Evolutionary conservation across 1,284 basidiomycete genomes (phyloP).

Genomic region (Dichomitus squalens): DNA sequence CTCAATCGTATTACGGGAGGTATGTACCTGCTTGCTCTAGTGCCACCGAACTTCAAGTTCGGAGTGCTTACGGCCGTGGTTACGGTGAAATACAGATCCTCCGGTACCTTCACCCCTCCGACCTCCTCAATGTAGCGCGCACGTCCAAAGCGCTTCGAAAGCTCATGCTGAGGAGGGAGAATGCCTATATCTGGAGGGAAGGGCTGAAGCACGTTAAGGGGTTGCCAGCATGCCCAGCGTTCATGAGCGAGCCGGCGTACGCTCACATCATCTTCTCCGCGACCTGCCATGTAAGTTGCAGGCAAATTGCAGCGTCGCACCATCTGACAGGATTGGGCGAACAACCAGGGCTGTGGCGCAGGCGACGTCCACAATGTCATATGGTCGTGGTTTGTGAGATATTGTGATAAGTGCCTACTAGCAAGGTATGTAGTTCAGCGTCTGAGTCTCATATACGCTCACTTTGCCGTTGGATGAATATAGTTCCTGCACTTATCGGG

Average conservation of each 20-base stretch:
- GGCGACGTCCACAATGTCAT: background rate
- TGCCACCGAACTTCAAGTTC: background rate
- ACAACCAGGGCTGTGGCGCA: background rate
- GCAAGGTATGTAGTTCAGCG: background rate
- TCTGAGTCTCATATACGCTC: background rate
- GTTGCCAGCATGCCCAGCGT: background rate
- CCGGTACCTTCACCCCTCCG: background rate
- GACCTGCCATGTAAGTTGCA: background rate
- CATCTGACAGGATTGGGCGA: no score
- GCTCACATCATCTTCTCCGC: background rate
- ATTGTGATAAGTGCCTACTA: background rate
- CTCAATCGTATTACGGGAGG: no score
- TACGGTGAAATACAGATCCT: background rate
- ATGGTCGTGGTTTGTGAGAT: slow-evolving; percentile 4
- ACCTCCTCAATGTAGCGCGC: background rate
- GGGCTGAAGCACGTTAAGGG: background rate
- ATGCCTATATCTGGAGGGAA: background rate
- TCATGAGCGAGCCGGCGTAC: background rate
- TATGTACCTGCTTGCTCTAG: background rate
- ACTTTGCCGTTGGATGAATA: background rate
- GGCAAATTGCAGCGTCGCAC: no score
- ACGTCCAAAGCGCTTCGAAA: background rate
- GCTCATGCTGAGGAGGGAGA: background rate
- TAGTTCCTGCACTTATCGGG: background rate
- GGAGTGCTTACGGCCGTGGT: background rate